Conservation (phyloP, 148 eudicot genomes). For the Talinum fruticosum region DNA sequence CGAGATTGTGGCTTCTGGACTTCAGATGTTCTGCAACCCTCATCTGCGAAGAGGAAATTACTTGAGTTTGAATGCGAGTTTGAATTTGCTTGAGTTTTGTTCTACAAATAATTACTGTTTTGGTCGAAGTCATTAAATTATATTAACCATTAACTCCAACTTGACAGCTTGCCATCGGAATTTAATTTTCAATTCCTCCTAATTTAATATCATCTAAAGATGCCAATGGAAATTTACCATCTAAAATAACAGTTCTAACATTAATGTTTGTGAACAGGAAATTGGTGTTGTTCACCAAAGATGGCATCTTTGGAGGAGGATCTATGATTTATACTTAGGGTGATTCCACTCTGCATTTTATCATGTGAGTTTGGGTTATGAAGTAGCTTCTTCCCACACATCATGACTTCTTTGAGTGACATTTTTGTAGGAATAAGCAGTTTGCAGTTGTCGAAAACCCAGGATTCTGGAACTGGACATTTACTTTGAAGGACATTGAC, state of each 20-base stretch:
- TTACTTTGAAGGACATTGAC: conserved; percentile 80
- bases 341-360: conserved; percentile 24
- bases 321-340: conserved; percentile 97
- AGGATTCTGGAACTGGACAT: conserved; percentile 96
- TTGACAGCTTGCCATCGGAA: background rate
- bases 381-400: background rate
- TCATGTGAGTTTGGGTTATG: conserved; percentile 3
- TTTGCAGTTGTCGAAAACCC: conserved; percentile 97
- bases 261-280: conserved; percentile 47
- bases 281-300: conserved; percentile 95
- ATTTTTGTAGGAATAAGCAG: conserved; percentile 60
- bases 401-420: conserved; percentile 5
- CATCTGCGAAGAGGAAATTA: too few relatives aligned
- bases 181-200: background rate
- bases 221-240: background rate
- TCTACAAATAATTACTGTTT: background rate
- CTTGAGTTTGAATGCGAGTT: too few relatives aligned
- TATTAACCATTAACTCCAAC: background rate
- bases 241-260: conserved; percentile 5
- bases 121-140: background rate
- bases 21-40: too few relatives aligned
- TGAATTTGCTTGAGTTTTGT: too few relatives aligned
- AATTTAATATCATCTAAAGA: background rate
- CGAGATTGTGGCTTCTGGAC: background rate
- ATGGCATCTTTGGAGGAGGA: conserved; percentile 99